Evolutionary conservation across 768 basidiomycete species (phyloP).

Genomic region (Collybia nuda): DNA sequence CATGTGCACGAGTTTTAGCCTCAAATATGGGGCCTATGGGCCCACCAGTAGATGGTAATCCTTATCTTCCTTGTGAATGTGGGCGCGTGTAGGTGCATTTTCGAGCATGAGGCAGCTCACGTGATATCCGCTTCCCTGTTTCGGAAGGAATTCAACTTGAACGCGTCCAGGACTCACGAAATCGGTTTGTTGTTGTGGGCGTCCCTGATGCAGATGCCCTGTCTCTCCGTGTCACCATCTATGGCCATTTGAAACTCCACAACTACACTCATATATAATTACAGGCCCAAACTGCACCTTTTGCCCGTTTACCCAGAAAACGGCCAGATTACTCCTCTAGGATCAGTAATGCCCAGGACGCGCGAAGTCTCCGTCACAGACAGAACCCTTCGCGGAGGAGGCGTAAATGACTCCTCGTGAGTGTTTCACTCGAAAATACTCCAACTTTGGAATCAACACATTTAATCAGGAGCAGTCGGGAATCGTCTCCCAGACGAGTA

Average conservation of each 20-base stretch:
- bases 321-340: not conserved
- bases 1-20: too few species aligned
- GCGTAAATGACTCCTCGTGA: constrained; percentile 40
- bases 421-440: constrained; percentile 8
- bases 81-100: not conserved
- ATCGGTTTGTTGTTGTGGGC: not conserved
- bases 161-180: not conserved
- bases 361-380: constrained; percentile 16
- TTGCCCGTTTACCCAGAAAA: too few species aligned
- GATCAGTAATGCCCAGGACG: constrained; percentile 11
- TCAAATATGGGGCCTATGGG: too few species aligned
- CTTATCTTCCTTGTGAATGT: not conserved
- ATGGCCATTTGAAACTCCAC: not conserved
- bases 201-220: not conserved
- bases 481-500: constrained; percentile 51
- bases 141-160: too few species aligned
- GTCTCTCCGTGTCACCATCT: too few species aligned
- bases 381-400: constrained; percentile 36
- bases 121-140: not conserved
- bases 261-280: not conserved
- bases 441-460: not conserved
- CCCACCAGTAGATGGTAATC: too few species aligned
- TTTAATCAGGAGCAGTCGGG: constrained; percentile 51
- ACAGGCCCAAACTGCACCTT: not conserved
- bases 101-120: not conserved